phyloP scores from a whole-genome alignment of 1,284 basidiomycete genomes.

The Microbotryomycetes sp. region DNA sequence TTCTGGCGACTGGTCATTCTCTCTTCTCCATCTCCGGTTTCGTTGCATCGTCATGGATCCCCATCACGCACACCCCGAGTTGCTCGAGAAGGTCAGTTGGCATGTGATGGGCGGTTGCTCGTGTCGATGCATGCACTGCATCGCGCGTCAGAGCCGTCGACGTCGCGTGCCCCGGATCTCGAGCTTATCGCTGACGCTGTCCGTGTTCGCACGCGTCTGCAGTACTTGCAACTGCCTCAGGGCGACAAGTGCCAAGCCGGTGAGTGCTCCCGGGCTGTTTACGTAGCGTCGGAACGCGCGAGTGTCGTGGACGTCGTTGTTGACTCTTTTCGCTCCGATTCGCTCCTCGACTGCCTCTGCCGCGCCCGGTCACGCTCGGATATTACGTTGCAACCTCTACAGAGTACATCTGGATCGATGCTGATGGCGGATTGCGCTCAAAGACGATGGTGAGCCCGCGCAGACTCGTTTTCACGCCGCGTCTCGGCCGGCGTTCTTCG shows the following conservation, averaged over 20 bases:
- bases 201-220: conserved; percentile 11
- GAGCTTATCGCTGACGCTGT: not conserved
- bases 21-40: not conserved
- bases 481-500: not conserved
- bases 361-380: conserved; percentile 13
- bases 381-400: conserved; percentile 41
- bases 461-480: not conserved
- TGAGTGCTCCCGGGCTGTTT: not conserved
- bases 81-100: conserved; percentile 8
- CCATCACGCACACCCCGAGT: conserved; percentile 14
- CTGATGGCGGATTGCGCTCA: conserved; percentile 80
- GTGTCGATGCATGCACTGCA: not conserved
- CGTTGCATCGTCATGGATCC: conserved; percentile 1
- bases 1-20: not conserved
- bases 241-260: conserved; percentile 80
- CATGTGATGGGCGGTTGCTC: not conserved
- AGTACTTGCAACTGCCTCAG: conserved; percentile 43
- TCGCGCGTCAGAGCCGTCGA: too few species aligned
- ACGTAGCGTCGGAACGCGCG: not conserved
- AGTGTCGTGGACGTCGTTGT: not conserved
- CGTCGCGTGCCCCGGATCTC: too few species aligned
- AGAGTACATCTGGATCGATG: conserved; percentile 82
- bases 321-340: not conserved
- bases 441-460: conserved; percentile 63
- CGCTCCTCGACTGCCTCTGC: not conserved